Base-by-base conservation (phyloP, 2,329 filamentous ascomycete genomes). In the Claviceps monticola region DNA sequence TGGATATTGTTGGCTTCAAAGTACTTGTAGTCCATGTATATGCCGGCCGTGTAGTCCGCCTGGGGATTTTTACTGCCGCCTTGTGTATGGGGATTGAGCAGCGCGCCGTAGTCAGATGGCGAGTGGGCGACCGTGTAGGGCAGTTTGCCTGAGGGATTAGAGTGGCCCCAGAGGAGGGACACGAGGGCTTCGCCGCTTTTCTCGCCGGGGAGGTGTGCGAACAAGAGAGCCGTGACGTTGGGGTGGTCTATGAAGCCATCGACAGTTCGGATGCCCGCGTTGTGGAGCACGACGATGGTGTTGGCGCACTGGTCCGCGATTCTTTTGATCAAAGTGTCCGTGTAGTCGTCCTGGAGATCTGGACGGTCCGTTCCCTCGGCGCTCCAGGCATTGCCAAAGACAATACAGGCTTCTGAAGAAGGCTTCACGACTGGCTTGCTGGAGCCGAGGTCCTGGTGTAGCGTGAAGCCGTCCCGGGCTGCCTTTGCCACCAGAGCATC, bases 281-380 rank as follows among this genome's bases (percentile, higher is more conserved):
- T 83, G 62, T 85, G 80, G 4, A 84, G 70, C 1, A 83, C 68
- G 0, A 84, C 82, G 21, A 84, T 71, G 1, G 81, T 84, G 54
- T 79, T 83, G 55, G 69, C 71, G 62, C 80, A 84, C 21, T 70
- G 68, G 11, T 69, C 64, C 0, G 82, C 80, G 0, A 84, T 78
- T 49, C 76, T 73, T 1, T 65, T 66, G 43, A 84, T 73, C 0
- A 84, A 65, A 0, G 64, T 65, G 55, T 85, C 80, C 2, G 76
- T 80, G 49, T 78, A 79, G 54, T 83, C 82, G 60, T 91, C 86
- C 36, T 74, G 73, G 42, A 87, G 69, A 7, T 72, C 73, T 0
- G 76, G 69, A 49, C 80, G 73, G 53, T 87, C 74, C 56, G 75
- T 84, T 0, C 83, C 84, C 65, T 94, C 88, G 1, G 84, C 81